Base-by-base conservation (phyloP, 1,139 yeast species). In the Pichia sp. region DNA sequence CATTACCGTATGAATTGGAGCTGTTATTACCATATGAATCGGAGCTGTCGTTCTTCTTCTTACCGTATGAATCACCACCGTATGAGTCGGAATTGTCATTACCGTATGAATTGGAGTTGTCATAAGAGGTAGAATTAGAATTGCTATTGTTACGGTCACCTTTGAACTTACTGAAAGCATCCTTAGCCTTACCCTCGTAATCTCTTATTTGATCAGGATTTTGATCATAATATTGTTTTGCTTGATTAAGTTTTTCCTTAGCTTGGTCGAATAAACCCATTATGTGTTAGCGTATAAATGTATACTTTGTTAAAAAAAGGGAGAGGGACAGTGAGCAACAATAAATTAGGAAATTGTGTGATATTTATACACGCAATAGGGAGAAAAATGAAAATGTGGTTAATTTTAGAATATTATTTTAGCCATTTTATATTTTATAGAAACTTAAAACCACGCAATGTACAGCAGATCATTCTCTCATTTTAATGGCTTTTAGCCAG, bases 261-360 rank as follows among this genome's bases (percentile, higher is more conserved):
- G 28, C 48, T 5, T 53, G 33, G 36, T 53, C 56, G 56, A 66
- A 62, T 49, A 65, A 55, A 49, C 69, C 68, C 69, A 66, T 66
- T 59, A 42, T 62, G 53, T 19, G 42, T 47, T 48, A 6, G 10
- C 22, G 10, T 33, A 10, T 33, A 31, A 22, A 34, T 42, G 42
- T 31, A 45, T 16, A n/a, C 10, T n/a, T 34, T 2, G n/a, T 16
- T 16, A 7, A 6, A 34, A 7, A 34, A 34, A 7, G 2, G 18
- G 22, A 34, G 5, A 13, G n/a, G n/a, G n/a, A n/a, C n/a, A 14
- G 34, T 14, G n/a, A 13, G 34, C 34, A 14, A 31, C n/a, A 31
- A n/a, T n/a, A 2, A 3, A 34, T n/a, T 7, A 7, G 38, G 38
- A 5, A 34, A n/a, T 3, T 3, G 18, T 10, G 38, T 18, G 19